Percentiles rank a stretch among this genome's conserved stretches.
phyloP scores from a whole-genome alignment of 108 stramenopile species.

The Cyclotella atomus region DNA sequence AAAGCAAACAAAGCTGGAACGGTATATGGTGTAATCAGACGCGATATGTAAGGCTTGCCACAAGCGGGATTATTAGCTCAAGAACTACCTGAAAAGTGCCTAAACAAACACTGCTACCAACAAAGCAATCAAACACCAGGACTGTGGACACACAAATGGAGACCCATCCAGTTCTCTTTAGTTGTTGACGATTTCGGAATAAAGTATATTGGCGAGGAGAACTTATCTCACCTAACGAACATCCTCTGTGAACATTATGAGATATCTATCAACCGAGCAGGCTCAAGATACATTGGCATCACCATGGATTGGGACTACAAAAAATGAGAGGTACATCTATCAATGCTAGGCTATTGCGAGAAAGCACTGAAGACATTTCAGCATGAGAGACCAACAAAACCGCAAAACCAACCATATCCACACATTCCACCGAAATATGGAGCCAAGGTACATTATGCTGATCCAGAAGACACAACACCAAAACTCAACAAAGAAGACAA shows the following conservation, averaged over 20 bases:
- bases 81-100: constrained; percentile 6
- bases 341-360: constrained; percentile 31
- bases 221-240: constrained; percentile 31
- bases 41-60: constrained; percentile 57
- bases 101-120: constrained; percentile 28
- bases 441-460: constrained; percentile 31
- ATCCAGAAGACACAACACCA: constrained; percentile 23
- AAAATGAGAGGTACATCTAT: constrained; percentile 27
- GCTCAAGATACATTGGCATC: constrained; percentile 9
- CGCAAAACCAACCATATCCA: constrained; percentile 47
- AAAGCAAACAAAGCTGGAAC: not conserved
- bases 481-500: constrained; percentile 25
- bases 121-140: not conserved
- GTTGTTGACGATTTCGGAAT: not conserved
- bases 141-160: constrained; percentile 28
- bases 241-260: constrained; percentile 26
- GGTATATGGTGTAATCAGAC: constrained; percentile 17
- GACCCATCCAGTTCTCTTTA: constrained; percentile 25
- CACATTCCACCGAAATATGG: constrained; percentile 39
- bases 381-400: constrained; percentile 36
- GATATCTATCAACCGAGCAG: constrained; percentile 28
- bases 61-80: constrained; percentile 15
- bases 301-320: not conserved
- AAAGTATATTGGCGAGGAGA: not conserved
- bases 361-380: constrained; percentile 31